Conservation (phyloP, 345 rosid genomes). For the Limnanthes douglasii region DNA sequence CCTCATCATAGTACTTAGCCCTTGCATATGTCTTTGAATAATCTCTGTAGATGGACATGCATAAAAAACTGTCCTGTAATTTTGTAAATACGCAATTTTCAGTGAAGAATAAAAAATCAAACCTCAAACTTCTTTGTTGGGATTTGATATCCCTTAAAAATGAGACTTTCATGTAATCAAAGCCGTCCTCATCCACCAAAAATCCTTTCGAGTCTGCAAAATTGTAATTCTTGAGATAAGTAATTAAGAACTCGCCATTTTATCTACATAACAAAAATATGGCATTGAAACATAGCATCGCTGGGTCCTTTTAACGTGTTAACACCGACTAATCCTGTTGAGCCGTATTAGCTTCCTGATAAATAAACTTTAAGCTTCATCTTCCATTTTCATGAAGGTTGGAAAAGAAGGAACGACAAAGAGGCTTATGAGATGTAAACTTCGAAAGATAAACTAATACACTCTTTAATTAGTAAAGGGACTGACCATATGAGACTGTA, state of each 20-base stretch:
- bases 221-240: no score
- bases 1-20: slow-evolving; percentile 88
- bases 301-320: not conserved
- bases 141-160: slow-evolving; percentile 92
- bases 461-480: not conserved
- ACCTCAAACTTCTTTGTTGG: slow-evolving; percentile 96
- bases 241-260: no score
- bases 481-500: not conserved
- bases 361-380: not conserved
- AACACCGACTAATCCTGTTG: not conserved
- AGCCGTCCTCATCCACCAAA: slow-evolving; percentile 95
- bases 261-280: no score
- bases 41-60: slow-evolving; percentile 43
- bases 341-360: not conserved
- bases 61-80: slow-evolving; percentile 4
- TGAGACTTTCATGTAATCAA: slow-evolving; percentile 90
- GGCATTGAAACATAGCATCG: no score
- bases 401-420: no score
- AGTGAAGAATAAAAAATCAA: not conserved
- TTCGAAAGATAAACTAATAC: no score
- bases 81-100: slow-evolving; percentile 3
- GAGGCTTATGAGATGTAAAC: no score
- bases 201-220: slow-evolving; percentile 84
- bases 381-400: not conserved
- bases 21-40: slow-evolving; percentile 98